Conservation (phyloP, 2,329 filamentous ascomycete genomes). For the Endothia cerciana region DNA sequence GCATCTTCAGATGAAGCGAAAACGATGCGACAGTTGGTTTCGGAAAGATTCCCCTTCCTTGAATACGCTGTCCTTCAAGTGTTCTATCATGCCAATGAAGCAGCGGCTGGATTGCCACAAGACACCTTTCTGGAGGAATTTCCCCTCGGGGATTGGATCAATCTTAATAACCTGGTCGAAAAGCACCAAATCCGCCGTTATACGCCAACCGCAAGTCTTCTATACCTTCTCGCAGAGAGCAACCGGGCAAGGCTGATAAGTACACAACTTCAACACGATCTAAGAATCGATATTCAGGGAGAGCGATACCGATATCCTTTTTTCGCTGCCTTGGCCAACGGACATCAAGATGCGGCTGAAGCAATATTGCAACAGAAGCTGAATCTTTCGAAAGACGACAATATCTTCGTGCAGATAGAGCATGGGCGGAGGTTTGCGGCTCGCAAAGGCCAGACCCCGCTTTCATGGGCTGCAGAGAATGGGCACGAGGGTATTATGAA, state of each 20-base stretch:
- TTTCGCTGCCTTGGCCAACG: constrained; percentile 26
- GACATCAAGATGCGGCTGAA: constrained; percentile 22
- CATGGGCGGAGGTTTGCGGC: background rate
- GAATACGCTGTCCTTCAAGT: constrained; percentile 9
- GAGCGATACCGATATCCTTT: constrained; percentile 28
- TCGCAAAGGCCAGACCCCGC: constrained; percentile 12
- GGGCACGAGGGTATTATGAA: background rate
- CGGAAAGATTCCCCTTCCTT: constrained; percentile 11
- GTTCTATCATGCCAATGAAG: constrained; percentile 13
- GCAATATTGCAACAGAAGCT: background rate
- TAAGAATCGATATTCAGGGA: background rate
- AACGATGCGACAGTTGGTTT: background rate
- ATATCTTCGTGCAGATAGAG: background rate
- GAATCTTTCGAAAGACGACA: background rate
- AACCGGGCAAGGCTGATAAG: constrained; percentile 20
- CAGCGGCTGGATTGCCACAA: constrained; percentile 15
- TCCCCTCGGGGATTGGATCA: constrained; percentile 13
- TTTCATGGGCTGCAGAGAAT: constrained; percentile 4
- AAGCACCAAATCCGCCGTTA: constrained; percentile 9
- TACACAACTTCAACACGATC: background rate
- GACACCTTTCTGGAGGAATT: constrained; percentile 1
- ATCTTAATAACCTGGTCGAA: constrained; percentile 12
- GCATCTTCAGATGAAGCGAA: constrained; percentile 17
- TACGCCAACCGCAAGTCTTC: constrained; percentile 15
- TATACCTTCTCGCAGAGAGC: constrained; percentile 22